Percentiles rank a stretch among this genome's conserved stretches.
Evolutionary conservation across 225 moss, liverwort and hornwort species (phyloP).

Genomic region (Anthoceros angustus): DNA sequence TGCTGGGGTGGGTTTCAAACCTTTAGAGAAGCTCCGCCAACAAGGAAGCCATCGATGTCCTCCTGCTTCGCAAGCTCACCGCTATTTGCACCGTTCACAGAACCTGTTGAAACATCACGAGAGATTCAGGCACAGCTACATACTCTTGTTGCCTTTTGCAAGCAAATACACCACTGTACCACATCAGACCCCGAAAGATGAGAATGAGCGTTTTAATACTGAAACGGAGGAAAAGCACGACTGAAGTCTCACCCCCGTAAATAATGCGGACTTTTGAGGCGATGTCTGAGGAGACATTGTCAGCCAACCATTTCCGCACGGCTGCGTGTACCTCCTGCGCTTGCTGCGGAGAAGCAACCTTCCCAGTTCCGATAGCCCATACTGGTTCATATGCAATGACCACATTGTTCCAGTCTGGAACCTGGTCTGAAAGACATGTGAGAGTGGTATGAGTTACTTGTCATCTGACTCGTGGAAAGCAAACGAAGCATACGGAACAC

Average conservation of each 20-base stretch:
- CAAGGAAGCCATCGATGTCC: slow-evolving; percentile 88
- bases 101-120: slow-evolving; percentile 23
- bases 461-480: neutral
- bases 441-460: neutral
- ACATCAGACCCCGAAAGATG: no score
- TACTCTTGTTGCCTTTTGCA: no score
- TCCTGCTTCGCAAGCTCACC: slow-evolving; percentile 69
- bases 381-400: slow-evolving; percentile 93
- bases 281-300: slow-evolving; percentile 48
- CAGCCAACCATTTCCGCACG: slow-evolving; percentile 27
- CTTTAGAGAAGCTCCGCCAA: slow-evolving; percentile 89
- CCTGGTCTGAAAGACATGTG: slow-evolving; percentile 27
- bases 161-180: no score
- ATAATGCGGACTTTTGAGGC: slow-evolving; percentile 61
- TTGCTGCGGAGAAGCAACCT: slow-evolving; percentile 74
- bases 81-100: slow-evolving; percentile 62
- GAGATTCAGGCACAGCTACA: neutral
- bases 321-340: slow-evolving; percentile 65
- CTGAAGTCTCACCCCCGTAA: slow-evolving; percentile 51
- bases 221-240: neutral
- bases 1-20: slow-evolving; percentile 12
- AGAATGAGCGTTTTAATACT: neutral
- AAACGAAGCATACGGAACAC: neutral
- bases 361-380: slow-evolving; percentile 91
- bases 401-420: slow-evolving; percentile 70